Percentiles rank a stretch among this genome's conserved stretches.
Evolutionary conservation across 768 basidiomycete genomes (phyloP).

Genomic region (Strobilomyces dryophilus): DNA sequence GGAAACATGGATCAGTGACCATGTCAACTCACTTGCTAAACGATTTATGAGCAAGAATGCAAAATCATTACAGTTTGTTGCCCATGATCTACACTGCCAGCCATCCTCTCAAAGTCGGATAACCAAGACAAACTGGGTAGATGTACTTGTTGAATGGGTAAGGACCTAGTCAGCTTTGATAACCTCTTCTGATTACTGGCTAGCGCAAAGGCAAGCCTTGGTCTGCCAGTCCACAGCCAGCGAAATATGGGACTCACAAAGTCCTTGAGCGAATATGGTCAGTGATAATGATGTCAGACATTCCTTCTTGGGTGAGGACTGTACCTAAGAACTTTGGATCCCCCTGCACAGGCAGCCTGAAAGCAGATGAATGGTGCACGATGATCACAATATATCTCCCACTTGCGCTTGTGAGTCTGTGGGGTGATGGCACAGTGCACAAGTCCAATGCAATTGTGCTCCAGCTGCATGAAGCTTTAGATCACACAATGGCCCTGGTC

Average conservation of each 20-base stretch:
- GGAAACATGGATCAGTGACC: background rate
- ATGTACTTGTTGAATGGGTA: background rate
- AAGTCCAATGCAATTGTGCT: background rate
- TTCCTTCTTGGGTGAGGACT: background rate
- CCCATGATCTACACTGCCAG: background rate
- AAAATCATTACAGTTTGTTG: background rate
- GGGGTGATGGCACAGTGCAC: background rate
- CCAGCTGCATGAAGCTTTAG: background rate
- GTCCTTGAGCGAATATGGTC: background rate
- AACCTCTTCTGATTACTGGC: background rate
- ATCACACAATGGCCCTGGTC: slow-evolving; percentile 3
- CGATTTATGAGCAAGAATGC: background rate
- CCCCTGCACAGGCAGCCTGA: background rate
- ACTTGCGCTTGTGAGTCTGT: background rate
- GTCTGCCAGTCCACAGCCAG: background rate
- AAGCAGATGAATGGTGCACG: slow-evolving; percentile 3
- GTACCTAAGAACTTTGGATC: background rate
- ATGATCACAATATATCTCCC: background rate
- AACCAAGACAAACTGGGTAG: background rate
- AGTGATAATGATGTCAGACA: background rate
- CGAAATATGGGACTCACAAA: background rate
- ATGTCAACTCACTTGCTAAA: background rate
- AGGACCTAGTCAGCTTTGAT: background rate
- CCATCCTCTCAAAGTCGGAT: background rate
- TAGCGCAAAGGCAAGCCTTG: background rate